Evolutionary conservation across 2,329 filamentous ascomycete species (phyloP).

Genomic region (Xylaria polymorpha): DNA sequence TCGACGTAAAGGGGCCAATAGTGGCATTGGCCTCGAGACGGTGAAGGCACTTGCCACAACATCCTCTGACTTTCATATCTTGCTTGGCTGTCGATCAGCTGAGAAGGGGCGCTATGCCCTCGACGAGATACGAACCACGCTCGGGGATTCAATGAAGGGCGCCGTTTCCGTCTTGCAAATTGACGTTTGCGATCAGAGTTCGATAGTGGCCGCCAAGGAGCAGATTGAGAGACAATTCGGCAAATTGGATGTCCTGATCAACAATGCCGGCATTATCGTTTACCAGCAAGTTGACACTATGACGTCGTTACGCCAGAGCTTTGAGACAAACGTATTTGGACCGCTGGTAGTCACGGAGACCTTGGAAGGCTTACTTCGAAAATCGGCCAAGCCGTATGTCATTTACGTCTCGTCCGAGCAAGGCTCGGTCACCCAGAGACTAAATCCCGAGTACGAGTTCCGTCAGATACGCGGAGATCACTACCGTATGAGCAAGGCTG

Average conservation of each 20-base stretch:
- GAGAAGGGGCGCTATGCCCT: conserved; percentile 53
- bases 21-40: conserved; percentile 60
- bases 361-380: conserved; percentile 50
- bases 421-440: conserved; percentile 49
- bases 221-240: conserved; percentile 60
- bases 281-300: conserved; percentile 63
- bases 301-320: conserved; percentile 62
- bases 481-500: conserved; percentile 54
- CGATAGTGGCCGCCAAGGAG: conserved; percentile 64
- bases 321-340: conserved; percentile 58
- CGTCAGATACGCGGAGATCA: conserved; percentile 40
- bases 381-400: conserved; percentile 46
- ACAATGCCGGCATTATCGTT: conserved; percentile 69
- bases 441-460: conserved; percentile 39
- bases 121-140: conserved; percentile 41
- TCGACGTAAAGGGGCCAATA: conserved; percentile 53
- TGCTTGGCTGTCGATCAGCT: conserved; percentile 53
- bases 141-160: conserved; percentile 56
- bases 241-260: conserved; percentile 67
- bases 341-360: conserved; percentile 47
- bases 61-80: conserved; percentile 54
- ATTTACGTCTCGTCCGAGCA: conserved; percentile 52
- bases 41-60: conserved; percentile 51
- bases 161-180: conserved; percentile 67
- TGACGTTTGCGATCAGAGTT: conserved; percentile 69